These are phyloP conservation scores for Pezicula radicicola DNA, from an alignment of 2,329 filamentous ascomycete genomes.

Conservation along the genomic window DNA sequence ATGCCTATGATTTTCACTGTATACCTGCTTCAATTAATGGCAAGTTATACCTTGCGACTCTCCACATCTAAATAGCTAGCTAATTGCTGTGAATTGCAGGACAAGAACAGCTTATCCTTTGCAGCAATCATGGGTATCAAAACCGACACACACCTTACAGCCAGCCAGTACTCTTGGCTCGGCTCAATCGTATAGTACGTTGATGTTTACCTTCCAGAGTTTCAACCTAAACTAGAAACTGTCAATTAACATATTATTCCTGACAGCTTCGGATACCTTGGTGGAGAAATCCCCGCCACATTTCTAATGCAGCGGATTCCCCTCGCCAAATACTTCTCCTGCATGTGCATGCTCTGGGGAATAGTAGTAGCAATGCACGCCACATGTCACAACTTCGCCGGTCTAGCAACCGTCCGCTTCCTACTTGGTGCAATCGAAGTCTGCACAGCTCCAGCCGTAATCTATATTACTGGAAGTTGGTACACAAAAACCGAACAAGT, in stretches of 20 bases:
- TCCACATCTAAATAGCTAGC: neutral
- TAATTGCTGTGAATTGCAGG: neutral
- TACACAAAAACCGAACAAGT: conserved; percentile 67
- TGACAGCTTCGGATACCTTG: conserved; percentile 27
- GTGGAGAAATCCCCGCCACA: conserved; percentile 1
- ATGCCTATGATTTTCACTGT: conserved; percentile 9
- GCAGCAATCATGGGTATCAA: conserved; percentile 4
- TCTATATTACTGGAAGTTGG: conserved; percentile 64
- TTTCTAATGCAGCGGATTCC: conserved; percentile 44
- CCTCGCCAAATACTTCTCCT: conserved; percentile 56
- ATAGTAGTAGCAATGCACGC: conserved; percentile 56
- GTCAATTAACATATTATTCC: neutral
- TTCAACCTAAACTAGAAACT: neutral
- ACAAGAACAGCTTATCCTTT: conserved; percentile 2
- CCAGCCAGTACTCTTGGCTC: conserved; percentile 42
- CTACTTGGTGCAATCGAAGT: conserved; percentile 55
- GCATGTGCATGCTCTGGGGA: conserved; percentile 57
- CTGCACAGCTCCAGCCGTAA: conserved; percentile 64
- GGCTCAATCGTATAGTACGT: conserved; percentile 34
- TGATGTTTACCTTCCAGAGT: neutral
- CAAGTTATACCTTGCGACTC: too few species aligned
- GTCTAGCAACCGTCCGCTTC: conserved; percentile 54
- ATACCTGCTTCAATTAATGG: conserved; percentile 7
- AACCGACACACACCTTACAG: neutral
- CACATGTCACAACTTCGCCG: conserved; percentile 52